Evolutionary conservation across 2,329 filamentous ascomycete genomes (phyloP), one percentile per base, ranked within the genome.

Genomic region (Microsporum audouinii): DNA sequence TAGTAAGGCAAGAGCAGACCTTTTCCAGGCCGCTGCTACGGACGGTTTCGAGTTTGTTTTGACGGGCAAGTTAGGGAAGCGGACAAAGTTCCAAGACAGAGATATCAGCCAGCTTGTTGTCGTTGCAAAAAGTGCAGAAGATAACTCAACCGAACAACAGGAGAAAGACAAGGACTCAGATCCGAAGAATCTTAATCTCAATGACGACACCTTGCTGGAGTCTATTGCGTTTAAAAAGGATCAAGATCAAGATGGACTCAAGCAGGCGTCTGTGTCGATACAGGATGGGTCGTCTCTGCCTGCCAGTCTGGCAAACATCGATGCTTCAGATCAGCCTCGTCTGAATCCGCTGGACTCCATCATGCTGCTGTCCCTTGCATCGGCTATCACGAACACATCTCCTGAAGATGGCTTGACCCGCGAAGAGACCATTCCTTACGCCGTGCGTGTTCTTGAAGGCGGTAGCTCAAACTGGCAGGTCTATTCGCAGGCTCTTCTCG

Each of bases 381-480:
- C 95, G 59, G 95, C 91, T 0, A 84, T 97, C 63, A 95, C 88
- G 63, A 96, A 97, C 69, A 91, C 89, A 0, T 87, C 91, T 0
- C 91, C 94, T 0, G 80, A 85, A 0, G 88, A 97, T 71, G 87
- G 88, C 0, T 78, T 99, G 0, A 97, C 91, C 0, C 82, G 91
- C n/a, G 91, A 97, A 74, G 90, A 97, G 71, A 92, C 95, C 3
- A 75, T 95, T 0, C 94, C 94, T 0, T 99, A 92, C 71, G 94
- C 94, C 0, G 87, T 86, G 1, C 84, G 94, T 45, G 94, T 97
- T 0, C 80, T 99, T 1, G 83, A 88, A 6, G 91, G 94, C 63
- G 91, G 92, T 66, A 88, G 88, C 53, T 92, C 90, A 0, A 99
- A 97, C 73, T 99, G 94, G 94, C 94, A 97, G 72, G 87, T 96